A percentile compares a stretch with the other conserved stretches of the same genome.
These are phyloP conservation scores for Fusarium temperatum DNA, from an alignment of 2,329 filamentous ascomycete species.

Conservation along the genomic window DNA sequence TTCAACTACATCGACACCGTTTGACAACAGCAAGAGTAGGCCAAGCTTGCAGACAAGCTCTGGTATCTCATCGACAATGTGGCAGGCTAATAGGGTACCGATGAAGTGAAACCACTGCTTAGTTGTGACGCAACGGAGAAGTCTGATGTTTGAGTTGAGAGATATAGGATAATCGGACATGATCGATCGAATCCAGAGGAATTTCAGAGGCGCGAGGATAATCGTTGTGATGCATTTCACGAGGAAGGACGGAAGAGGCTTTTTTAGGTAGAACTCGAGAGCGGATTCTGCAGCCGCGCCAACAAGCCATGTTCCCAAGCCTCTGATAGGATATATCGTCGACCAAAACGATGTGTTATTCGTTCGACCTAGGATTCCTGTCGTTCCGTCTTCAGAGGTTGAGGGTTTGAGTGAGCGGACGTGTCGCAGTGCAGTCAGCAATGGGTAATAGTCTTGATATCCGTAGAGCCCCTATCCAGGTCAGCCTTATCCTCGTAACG, in stretches of 20 bases:
- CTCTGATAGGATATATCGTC: background rate
- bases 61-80: background rate
- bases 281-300: background rate
- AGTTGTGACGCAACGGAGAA: background rate
- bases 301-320: background rate
- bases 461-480: background rate
- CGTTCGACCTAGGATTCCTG: background rate
- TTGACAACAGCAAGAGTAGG: background rate
- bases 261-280: background rate
- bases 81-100: background rate
- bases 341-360: background rate
- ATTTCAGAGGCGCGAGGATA: background rate
- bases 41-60: background rate
- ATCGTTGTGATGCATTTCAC: background rate
- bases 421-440: background rate
- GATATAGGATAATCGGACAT: accelerated
- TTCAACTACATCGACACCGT: background rate
- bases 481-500: background rate
- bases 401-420: background rate
- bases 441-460: background rate
- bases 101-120: background rate
- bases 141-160: background rate
- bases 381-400: background rate
- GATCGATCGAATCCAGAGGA: background rate
- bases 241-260: accelerated